Percentiles rank a stretch among this genome's conserved stretches.
Evolutionary conservation across 2,329 filamentous ascomycete species (phyloP).

Genomic region (Pseudocercospora fuligena): DNA sequence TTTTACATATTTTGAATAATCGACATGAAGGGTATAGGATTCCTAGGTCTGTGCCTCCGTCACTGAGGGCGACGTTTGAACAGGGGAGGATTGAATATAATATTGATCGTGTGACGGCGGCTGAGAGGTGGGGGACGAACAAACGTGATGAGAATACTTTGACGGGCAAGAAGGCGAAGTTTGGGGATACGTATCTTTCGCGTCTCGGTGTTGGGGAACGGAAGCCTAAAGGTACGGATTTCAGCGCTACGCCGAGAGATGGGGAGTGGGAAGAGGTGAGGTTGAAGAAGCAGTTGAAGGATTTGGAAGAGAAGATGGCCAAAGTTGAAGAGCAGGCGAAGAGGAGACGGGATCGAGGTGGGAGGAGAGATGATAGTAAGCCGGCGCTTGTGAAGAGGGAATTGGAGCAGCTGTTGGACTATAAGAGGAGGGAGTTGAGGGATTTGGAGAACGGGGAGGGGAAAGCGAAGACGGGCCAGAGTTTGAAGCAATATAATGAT

Average conservation of each 20-base stretch:
- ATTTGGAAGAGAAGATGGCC: constrained; percentile 85
- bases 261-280: constrained; percentile 97
- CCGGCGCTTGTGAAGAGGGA: constrained; percentile 93
- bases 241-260: constrained; percentile 80
- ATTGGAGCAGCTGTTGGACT: constrained; percentile 90
- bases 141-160: constrained; percentile 74
- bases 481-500: constrained; percentile 76
- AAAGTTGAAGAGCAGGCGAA: constrained; percentile 75
- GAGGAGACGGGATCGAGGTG: constrained; percentile 46
- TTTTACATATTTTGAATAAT: constrained; percentile 95
- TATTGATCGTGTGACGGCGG: constrained; percentile 72
- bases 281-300: constrained; percentile 86
- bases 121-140: constrained; percentile 78
- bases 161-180: constrained; percentile 92
- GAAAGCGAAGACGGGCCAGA: constrained; percentile 70
- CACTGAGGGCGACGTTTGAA: constrained; percentile 89
- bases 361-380: constrained; percentile 70
- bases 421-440: constrained; percentile 80
- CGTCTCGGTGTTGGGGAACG: constrained; percentile 78
- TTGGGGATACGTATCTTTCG: constrained; percentile 94
- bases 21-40: constrained; percentile 94
- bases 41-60: constrained; percentile 86
- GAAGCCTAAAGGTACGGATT: constrained; percentile 85
- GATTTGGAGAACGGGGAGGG: constrained; percentile 75
- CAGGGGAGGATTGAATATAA: constrained; percentile 97